Conservation (phyloP, 768 basidiomycete genomes). For the Boletus vinaceobasis region DNA sequence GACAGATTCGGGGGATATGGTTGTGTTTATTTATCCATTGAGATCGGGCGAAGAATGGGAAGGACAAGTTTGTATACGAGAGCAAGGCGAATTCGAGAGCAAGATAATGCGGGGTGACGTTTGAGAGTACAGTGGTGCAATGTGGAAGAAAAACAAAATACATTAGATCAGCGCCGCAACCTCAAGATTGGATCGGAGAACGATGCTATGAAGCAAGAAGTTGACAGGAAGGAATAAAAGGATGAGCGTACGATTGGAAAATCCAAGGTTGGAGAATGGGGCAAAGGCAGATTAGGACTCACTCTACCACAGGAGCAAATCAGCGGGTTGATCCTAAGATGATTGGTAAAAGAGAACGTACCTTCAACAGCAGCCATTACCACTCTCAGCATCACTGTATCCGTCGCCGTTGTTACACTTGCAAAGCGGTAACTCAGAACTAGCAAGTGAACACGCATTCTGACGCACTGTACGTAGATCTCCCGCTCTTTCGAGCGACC, state of each 20-base stretch:
- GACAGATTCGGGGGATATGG: slow-evolving; percentile 7
- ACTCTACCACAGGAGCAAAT: slow-evolving; percentile 48
- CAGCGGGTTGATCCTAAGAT: slow-evolving; percentile 4
- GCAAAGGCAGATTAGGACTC: slow-evolving; percentile 42
- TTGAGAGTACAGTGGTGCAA: slow-evolving; percentile 14
- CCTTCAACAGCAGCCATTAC: slow-evolving; percentile 98
- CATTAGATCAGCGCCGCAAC: slow-evolving; percentile 32
- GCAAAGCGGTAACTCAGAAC: slow-evolving; percentile 2
- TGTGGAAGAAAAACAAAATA: slow-evolving; percentile 20
- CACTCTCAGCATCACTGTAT: slow-evolving; percentile 82
- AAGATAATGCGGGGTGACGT: slow-evolving; percentile 4
- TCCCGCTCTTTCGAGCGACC: slow-evolving; percentile 84
- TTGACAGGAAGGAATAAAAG: slow-evolving; percentile 14
- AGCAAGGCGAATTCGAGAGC: slow-evolving; percentile 11
- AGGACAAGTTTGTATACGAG: slow-evolving; percentile 18
- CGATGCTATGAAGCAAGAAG: slow-evolving; percentile 29
- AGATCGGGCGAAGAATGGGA: slow-evolving; percentile 14
- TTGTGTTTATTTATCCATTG: slow-evolving; percentile 16
- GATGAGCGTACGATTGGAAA: slow-evolving; percentile 28
- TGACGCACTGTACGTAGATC: slow-evolving; percentile 87
- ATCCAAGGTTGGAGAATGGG: slow-evolving; percentile 19
- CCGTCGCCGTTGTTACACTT: slow-evolving; percentile 87
- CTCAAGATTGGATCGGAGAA: slow-evolving; percentile 37
- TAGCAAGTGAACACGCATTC: background rate
- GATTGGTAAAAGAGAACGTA: slow-evolving; percentile 34